phyloP scores from a whole-genome alignment of 495 filamentous ascomycete genomes.

The Neurospora terricola region DNA sequence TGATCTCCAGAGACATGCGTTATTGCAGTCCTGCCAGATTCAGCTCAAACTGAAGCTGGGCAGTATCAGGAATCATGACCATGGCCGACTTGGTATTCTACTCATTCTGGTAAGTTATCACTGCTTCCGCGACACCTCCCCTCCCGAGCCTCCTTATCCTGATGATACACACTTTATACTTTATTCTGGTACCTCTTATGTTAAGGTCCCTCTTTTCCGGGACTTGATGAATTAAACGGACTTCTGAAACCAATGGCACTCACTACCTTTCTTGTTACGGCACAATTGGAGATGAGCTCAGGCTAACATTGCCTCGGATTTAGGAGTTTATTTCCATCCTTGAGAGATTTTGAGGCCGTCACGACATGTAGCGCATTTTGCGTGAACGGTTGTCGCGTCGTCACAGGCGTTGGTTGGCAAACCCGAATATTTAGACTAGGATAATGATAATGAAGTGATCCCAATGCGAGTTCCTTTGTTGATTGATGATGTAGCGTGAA shows the following conservation, averaged over 20 bases:
- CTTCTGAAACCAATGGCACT: slow-evolving; percentile 38
- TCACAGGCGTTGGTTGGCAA: background rate
- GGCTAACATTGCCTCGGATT: slow-evolving; percentile 10
- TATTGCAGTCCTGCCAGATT: background rate
- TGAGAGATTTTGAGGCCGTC: background rate
- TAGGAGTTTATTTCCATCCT: background rate
- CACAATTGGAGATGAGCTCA: background rate
- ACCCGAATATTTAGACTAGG: background rate
- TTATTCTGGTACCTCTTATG: slow-evolving; percentile 60
- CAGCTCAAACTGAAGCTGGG: background rate
- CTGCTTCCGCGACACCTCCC: background rate
- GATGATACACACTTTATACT: slow-evolving; percentile 38
- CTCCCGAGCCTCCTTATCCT: slow-evolving; percentile 17
- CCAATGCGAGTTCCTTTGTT: background rate
- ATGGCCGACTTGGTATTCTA: background rate
- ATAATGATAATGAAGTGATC: background rate
- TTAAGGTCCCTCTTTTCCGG: slow-evolving; percentile 33
- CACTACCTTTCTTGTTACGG: background rate
- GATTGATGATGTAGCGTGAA: background rate
- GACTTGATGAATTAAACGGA: slow-evolving; percentile 48
- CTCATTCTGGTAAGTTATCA: slow-evolving; percentile 6
- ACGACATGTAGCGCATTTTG: background rate
- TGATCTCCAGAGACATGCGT: background rate
- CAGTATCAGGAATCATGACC: background rate
- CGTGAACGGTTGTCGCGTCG: background rate